These are phyloP conservation scores for Rhynchospora tenuis DNA, from an alignment of 176 grass and related monocot species.

Conservation along the genomic window DNA sequence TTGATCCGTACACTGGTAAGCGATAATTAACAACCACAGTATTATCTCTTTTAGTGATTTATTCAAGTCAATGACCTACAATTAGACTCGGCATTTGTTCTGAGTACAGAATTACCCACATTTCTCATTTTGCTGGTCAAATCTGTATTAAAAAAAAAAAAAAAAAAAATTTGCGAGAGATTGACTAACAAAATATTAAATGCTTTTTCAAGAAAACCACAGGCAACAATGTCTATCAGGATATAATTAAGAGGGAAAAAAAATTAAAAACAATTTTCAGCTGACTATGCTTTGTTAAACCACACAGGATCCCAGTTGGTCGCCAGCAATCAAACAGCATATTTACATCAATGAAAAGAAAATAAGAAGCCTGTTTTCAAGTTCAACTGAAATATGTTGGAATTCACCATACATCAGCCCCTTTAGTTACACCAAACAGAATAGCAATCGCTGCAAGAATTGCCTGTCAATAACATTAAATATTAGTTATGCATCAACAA, in stretches of 20 bases:
- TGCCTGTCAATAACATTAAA: slow-evolving; percentile 49
- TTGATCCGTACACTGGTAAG: no score
- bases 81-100: no score
- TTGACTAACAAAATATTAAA: background rate
- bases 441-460: slow-evolving; percentile 53
- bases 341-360: slow-evolving; percentile 20
- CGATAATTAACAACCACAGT: no score
- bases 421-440: slow-evolving; percentile 56
- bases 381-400: background rate
- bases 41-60: no score
- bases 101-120: no score
- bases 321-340: background rate
- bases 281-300: background rate
- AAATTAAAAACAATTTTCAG: slow-evolving; percentile 4
- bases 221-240: background rate
- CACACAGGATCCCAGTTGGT: background rate
- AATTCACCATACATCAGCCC: slow-evolving; percentile 51
- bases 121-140: no score
- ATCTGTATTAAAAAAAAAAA: no score
- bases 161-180: background rate
- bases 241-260: background rate
- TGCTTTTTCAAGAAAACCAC: background rate
- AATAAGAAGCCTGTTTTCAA: background rate
- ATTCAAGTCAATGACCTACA: no score
- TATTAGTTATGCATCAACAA: slow-evolving; percentile 16